Percentiles rank a stretch among this genome's conserved stretches.
Evolutionary conservation across 306 rosid genomes (phyloP).

Genomic region (Cicer cuneatum): DNA sequence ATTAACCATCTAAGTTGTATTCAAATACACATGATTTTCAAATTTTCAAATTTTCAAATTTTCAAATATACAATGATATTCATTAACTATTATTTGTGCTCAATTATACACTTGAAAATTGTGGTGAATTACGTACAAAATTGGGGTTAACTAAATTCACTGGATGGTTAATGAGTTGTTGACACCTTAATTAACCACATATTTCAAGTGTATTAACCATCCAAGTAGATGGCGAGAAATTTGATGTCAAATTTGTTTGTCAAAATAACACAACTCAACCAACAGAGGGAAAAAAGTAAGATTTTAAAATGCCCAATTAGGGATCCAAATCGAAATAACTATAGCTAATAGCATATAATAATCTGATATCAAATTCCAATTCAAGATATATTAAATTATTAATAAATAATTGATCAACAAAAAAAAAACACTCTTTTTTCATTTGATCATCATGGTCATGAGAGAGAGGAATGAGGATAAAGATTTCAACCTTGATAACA

Average conservation of each 20-base stretch:
- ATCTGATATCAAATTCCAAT: background rate
- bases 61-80: background rate
- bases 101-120: background rate
- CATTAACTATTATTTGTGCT: too few species aligned
- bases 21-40: too few species aligned
- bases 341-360: conserved; percentile 14
- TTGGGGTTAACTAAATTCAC: background rate
- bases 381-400: background rate
- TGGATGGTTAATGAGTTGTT: background rate
- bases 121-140: background rate
- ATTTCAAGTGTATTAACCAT: too few species aligned
- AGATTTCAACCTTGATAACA: conserved; percentile 47
- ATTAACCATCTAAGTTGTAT: too few species aligned
- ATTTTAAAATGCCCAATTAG: background rate
- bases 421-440: background rate
- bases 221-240: too few species aligned
- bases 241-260: too few species aligned
- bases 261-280: background rate
- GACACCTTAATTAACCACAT: background rate
- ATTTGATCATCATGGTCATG: background rate
- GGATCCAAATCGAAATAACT: background rate
- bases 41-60: background rate
- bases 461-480: background rate
- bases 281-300: background rate
- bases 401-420: background rate